Conservation (phyloP, 768 basidiomycete genomes). For the Boletus huronensis region DNA sequence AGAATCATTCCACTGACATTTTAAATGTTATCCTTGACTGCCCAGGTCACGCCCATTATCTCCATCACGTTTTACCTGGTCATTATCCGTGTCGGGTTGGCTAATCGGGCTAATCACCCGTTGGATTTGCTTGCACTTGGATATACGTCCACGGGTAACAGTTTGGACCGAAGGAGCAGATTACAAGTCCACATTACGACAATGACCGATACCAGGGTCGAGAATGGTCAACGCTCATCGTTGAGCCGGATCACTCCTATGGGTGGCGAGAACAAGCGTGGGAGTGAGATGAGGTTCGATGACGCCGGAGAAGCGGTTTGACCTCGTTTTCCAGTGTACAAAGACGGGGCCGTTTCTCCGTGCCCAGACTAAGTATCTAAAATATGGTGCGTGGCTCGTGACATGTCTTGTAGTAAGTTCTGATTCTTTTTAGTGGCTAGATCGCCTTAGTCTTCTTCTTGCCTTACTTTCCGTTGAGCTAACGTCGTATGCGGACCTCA, state of each 20-base stretch:
- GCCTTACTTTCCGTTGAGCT: too few species aligned
- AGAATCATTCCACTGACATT: neutral
- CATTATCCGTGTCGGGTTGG: neutral
- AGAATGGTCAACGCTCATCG: neutral
- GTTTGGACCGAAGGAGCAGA: neutral
- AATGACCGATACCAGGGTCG: neutral
- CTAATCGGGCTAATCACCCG: neutral
- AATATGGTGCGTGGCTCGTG: neutral
- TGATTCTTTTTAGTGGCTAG: too few species aligned
- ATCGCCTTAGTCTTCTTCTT: too few species aligned
- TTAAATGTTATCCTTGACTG: neutral
- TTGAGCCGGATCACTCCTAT: neutral
- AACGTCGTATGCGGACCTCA: too few species aligned
- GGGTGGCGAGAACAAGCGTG: neutral
- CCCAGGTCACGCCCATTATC: neutral
- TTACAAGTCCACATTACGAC: constrained; percentile 7
- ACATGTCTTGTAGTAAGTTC: neutral
- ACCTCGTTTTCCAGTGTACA: neutral
- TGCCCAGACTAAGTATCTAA: neutral
- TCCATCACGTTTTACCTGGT: neutral
- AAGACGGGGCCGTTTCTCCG: neutral
- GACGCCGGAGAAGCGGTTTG: neutral
- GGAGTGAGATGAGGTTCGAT: neutral
- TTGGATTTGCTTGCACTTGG: neutral
- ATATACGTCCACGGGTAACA: neutral